phyloP scores from a whole-genome alignment of 2,329 filamentous ascomycete species.

The Sporothrix globosa region DNA sequence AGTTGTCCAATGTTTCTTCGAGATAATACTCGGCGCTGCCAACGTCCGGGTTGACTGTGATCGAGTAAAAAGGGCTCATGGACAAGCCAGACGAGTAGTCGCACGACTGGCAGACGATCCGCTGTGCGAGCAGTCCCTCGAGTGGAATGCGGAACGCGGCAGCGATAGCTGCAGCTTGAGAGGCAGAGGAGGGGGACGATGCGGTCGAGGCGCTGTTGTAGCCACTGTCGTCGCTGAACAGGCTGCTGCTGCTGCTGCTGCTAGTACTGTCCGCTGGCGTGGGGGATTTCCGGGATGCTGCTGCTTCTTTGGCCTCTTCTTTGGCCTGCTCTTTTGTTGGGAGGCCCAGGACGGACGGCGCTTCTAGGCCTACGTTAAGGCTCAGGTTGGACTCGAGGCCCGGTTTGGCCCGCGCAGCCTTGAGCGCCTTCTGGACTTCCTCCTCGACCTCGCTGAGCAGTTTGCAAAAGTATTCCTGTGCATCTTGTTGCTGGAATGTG shows the following conservation, averaged over 20 bases:
- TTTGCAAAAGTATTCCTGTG: slow-evolving; percentile 95
- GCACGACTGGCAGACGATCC: slow-evolving; percentile 83
- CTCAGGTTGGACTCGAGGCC: slow-evolving; percentile 48
- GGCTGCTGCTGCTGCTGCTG: slow-evolving; percentile 43
- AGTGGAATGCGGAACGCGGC: slow-evolving; percentile 68
- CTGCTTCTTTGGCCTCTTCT: neutral
- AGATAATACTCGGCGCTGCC: slow-evolving; percentile 67
- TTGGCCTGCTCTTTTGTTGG: neutral
- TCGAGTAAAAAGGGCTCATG: slow-evolving; percentile 89
- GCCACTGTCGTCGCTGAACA: slow-evolving; percentile 61
- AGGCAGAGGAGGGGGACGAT: slow-evolving; percentile 41
- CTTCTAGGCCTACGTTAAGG: neutral
- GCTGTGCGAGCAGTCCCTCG: slow-evolving; percentile 84
- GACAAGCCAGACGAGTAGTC: slow-evolving; percentile 86
- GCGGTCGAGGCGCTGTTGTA: slow-evolving; percentile 52
- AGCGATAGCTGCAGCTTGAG: slow-evolving; percentile 44
- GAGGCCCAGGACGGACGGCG: neutral
- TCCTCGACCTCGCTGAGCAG: slow-evolving; percentile 83
- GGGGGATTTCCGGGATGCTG: neutral
- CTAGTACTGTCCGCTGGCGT: neutral
- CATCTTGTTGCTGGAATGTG: slow-evolving; percentile 95
- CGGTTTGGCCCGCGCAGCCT: slow-evolving; percentile 41
- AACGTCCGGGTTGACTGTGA: slow-evolving; percentile 79
- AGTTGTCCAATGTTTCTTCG: slow-evolving; percentile 78
- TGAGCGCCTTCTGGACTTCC: slow-evolving; percentile 63